Base-by-base conservation (phyloP, 2,329 filamentous ascomycete genomes). In the Colletotrichum noveboracense region DNA sequence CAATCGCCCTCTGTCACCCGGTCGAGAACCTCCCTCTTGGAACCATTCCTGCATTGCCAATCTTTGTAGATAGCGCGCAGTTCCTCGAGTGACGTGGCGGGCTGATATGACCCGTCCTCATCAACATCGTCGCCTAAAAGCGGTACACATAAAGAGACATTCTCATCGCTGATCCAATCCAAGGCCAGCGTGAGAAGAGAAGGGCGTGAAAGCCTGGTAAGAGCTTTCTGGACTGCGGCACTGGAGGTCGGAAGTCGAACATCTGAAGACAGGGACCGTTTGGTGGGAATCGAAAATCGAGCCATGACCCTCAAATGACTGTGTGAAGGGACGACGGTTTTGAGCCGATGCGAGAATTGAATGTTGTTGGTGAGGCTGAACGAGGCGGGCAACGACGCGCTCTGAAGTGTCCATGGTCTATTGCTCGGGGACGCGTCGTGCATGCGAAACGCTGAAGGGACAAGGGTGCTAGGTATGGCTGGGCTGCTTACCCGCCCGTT, bases 81-180 rank as follows among this genome's bases (percentile, higher is more conserved):
- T 75, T 93, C 93, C 56, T 91, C 89, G 68, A 94, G 84, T 21
- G 92, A 93, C 36, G 87, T 84, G 36, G 91, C 93, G 0, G 94
- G 91, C 7, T 93, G 91, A 82, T 96, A 95, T 36, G 94, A 88
- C 77, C 94, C 93, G 74, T 91, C 89, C 38, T 88, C 87, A 71
- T 94, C 90, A 2, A 92, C 90, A 21, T 90, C 86, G n/a, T 89
- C 85, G 9, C 80, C 78, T 18, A 87, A 79, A 66, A 92, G 0
- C 3, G 94, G 94, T 2, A 87, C 87, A 58, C 91, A 93, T 21
- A 90, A 86, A 6, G 89, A 84, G 55, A 92, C 87, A 77, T 94
- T 93, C 77, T 89, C 87, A 65, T 93, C 91, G 73, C 93, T 91
- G 5, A 97, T 91, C 95, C 95, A 98, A 85, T 94, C 90, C 26